Evolutionary conservation across 352 stramenopile species (phyloP).

Genomic region (Elongisporangium senticosum): DNA sequence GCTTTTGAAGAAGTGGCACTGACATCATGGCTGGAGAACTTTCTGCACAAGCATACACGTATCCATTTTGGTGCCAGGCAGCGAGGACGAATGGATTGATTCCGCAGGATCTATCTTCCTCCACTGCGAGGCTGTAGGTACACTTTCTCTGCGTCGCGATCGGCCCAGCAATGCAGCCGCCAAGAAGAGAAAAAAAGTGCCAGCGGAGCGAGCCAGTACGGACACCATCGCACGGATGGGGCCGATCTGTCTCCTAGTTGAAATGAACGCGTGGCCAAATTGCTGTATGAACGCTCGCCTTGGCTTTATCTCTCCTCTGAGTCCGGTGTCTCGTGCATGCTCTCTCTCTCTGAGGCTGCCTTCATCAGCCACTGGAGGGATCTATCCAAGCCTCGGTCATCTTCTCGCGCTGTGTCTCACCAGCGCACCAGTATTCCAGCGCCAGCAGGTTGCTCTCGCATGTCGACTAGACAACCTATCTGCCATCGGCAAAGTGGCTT

Average conservation of each 20-base stretch:
- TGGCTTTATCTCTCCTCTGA: not conserved
- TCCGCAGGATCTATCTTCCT: not conserved
- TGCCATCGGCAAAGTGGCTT: not conserved
- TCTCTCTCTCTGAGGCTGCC: too few species aligned
- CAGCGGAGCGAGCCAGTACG: not conserved
- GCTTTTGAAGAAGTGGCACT: not conserved
- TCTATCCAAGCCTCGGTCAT: not conserved
- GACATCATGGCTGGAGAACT: not conserved
- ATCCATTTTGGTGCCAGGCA: not conserved
- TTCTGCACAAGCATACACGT: not conserved
- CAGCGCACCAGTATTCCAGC: not conserved
- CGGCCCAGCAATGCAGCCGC: not conserved
- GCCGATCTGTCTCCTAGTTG: not conserved
- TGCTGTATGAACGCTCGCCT: not conserved
- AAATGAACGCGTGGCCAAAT: not conserved
- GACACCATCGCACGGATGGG: not conserved
- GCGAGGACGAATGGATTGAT: not conserved
- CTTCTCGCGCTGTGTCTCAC: not conserved
- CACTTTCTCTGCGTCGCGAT: not conserved
- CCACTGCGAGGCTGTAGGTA: not conserved
- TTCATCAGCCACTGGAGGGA: not conserved
- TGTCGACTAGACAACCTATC: not conserved
- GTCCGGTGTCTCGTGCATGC: not conserved
- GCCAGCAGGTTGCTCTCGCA: not conserved
- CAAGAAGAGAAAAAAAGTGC: not conserved